Conservation (phyloP, 2,329 filamentous ascomycete genomes). For the Chaetomiaceae sp. region DNA sequence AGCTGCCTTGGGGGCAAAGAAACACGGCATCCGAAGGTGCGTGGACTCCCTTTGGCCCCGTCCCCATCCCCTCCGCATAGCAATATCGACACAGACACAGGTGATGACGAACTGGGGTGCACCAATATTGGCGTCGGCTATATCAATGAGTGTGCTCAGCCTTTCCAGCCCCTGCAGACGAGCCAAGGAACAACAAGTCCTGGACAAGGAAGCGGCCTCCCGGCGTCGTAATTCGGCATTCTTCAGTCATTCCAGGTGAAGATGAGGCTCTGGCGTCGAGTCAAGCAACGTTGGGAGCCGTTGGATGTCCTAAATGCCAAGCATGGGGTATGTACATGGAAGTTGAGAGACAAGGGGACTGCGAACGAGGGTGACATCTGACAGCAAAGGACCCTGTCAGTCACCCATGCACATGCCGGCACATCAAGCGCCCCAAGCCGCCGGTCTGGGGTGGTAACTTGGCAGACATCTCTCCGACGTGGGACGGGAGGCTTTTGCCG, state of each 20-base stretch:
- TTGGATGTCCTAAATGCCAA: slow-evolving; percentile 6
- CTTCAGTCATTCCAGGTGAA: too few species aligned
- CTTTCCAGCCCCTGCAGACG: too few species aligned
- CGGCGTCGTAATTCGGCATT: too few species aligned
- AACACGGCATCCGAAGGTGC: not conserved
- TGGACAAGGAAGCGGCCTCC: too few species aligned
- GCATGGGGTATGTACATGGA: slow-evolving; percentile 8
- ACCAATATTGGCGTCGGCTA: slow-evolving; percentile 20
- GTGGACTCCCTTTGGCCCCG: not conserved
- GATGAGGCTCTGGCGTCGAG: not conserved
- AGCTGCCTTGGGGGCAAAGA: not conserved
- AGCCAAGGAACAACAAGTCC: too few species aligned
- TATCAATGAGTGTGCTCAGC: slow-evolving; percentile 12
- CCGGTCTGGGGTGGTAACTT: slow-evolving; percentile 9
- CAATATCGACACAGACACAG: slow-evolving; percentile 15
- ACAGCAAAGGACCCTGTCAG: slow-evolving; percentile 9
- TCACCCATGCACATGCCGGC: slow-evolving; percentile 10
- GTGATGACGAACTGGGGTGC: not conserved
- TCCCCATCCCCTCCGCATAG: slow-evolving; percentile 15
- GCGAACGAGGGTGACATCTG: not conserved
- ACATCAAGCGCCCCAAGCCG: slow-evolving; percentile 7
- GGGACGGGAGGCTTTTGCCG: slow-evolving; percentile 16
- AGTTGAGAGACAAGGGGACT: not conserved
- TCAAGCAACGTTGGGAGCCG: not conserved
- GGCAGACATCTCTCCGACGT: slow-evolving; percentile 8